Percentiles rank a stretch among this genome's conserved stretches.
These are phyloP conservation scores for Penicillium bialowiezense DNA, from an alignment of 495 filamentous ascomycete species.

Conservation along the genomic window DNA sequence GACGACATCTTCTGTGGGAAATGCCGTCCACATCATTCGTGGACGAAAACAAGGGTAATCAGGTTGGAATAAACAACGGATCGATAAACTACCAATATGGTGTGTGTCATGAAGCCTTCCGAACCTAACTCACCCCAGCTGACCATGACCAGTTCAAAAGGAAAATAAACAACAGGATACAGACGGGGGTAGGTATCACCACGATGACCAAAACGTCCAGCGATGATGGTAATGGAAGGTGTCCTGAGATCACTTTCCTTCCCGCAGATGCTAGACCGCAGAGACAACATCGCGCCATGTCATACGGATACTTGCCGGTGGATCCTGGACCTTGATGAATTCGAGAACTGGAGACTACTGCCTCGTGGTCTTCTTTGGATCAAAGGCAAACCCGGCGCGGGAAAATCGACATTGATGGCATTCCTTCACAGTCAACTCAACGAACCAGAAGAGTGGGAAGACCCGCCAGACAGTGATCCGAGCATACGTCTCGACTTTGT, in stretches of 20 bases:
- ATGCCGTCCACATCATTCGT: too few relatives aligned
- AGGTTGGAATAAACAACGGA: too few relatives aligned
- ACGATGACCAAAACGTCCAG: too few relatives aligned
- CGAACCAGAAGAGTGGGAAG: not conserved
- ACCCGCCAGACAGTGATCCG: not conserved
- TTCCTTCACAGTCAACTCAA: slow-evolving; percentile 8
- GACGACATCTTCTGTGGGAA: too few relatives aligned
- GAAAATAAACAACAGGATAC: too few relatives aligned
- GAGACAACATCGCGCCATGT: slow-evolving; percentile 8
- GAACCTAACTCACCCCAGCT: too few relatives aligned
- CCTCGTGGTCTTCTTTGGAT: slow-evolving; percentile 37
- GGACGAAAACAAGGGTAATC: too few relatives aligned
- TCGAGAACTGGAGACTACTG: slow-evolving; percentile 22
- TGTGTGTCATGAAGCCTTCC: too few relatives aligned
- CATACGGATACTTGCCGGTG: slow-evolving; percentile 26
- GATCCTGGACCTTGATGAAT: too few relatives aligned
- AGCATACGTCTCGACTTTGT: slow-evolving; percentile 5
- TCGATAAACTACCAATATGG: too few relatives aligned
- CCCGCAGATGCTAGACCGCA: slow-evolving; percentile 4
- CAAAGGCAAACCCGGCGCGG: slow-evolving; percentile 46
- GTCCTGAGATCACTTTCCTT: slow-evolving; percentile 1
- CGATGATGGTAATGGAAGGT: not conserved
- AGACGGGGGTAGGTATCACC: too few relatives aligned
- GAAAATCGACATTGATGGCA: slow-evolving; percentile 46
- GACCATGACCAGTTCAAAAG: too few relatives aligned